Evolutionary conservation across 2,329 filamentous ascomycete genomes (phyloP).

Genomic region (Ceratocystis ficicola): DNA sequence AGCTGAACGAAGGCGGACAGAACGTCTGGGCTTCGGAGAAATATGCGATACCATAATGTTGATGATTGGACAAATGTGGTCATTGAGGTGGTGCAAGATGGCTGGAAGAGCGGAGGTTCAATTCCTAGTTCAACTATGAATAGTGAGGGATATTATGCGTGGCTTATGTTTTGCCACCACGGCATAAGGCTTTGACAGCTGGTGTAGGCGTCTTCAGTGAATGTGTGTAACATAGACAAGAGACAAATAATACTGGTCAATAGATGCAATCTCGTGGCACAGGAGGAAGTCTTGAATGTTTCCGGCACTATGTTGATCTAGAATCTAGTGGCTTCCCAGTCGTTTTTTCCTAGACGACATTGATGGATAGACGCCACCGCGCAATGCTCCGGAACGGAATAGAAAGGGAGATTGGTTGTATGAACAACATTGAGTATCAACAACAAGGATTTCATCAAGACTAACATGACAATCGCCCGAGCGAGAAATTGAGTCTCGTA

Average conservation of each 20-base stretch:
- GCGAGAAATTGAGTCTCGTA: too few relatives aligned
- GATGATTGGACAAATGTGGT: not conserved
- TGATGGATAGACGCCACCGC: too few relatives aligned
- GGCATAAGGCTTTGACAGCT: not conserved
- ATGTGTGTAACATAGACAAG: not conserved
- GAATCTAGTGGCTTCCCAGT: too few relatives aligned
- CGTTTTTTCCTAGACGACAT: too few relatives aligned
- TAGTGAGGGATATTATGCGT: not conserved
- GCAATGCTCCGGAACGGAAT: not conserved
- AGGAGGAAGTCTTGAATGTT: too few relatives aligned
- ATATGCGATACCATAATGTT: not conserved
- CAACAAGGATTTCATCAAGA: too few relatives aligned
- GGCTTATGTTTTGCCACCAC: conserved; percentile 2
- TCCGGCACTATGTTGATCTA: too few relatives aligned
- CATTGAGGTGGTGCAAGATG: not conserved
- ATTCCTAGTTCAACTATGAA: not conserved
- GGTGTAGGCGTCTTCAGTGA: not conserved
- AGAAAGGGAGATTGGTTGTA: not conserved
- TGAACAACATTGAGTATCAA: not conserved
- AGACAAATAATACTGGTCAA: not conserved
- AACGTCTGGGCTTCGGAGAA: not conserved
- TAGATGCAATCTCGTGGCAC: too few relatives aligned
- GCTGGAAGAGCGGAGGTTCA: not conserved
- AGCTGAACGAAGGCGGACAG: not conserved
- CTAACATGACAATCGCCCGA: too few relatives aligned